Evolutionary conservation across 805 yeast genomes (phyloP), one percentile per base, ranked within the genome.

Genomic region (Naumovozyma dairenensis): DNA sequence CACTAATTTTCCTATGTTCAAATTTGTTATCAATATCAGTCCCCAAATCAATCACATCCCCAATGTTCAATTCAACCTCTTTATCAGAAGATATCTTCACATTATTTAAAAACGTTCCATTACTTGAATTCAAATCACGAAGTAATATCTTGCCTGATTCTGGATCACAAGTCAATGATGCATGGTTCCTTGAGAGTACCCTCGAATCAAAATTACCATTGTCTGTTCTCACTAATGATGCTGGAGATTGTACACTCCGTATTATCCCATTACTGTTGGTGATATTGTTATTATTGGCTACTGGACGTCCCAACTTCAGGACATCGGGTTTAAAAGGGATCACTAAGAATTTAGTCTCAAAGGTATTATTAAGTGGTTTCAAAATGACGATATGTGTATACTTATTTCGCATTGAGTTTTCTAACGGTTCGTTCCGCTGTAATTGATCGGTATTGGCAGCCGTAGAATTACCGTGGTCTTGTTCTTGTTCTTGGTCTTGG

Each of bases 161-260:
- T 13, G 73, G 65, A 45, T 83, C 92, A 24, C 86, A 73, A 63
- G 73, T 83, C 42, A 92, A 62, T 48, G 83, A 89, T 0, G 99
- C 99, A 60, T 92, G 99, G 51, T 83, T 92, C 44, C 99, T 66
- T 14, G 93, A 79, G 29, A 92, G 69, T 8, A 93, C 97, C 19
- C 97, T 66, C 8, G 96, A 84, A 59, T 92, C 97, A 52, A 92
- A 92, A 55, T 72, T 87, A 1, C 97, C 98, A 54, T 93, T 93
- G 24, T 81, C 78, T 2, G 82, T 60, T 19, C 65, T 60, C 0
- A 80, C 79, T 25, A 63, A 59, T 6, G 51, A 47, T 35, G 43
- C 21, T 41, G 52, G n/a, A 39, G 46, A 31, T 18, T 34, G 21
- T 29, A 25, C 19, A 65, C 43, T 17, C 26, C 34, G 36, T 4